Conservation (phyloP, 1,284 basidiomycete genomes). For the Leccinum pachyderme region DNA sequence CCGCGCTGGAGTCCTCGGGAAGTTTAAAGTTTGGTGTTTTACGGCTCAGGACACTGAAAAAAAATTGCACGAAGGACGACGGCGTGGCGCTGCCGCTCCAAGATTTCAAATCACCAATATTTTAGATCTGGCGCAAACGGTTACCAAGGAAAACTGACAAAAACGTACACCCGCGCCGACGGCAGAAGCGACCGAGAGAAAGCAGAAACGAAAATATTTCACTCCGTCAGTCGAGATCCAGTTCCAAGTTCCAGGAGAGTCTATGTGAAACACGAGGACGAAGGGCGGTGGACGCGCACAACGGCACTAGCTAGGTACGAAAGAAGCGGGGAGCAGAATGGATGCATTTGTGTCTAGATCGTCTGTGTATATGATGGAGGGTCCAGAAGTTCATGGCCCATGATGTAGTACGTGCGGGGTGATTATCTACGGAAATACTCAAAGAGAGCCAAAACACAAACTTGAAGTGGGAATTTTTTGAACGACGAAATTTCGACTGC, state of each 20-base stretch:
- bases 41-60: background rate
- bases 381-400: background rate
- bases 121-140: background rate
- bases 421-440: conserved; percentile 18
- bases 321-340: background rate
- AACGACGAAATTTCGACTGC: conserved; percentile 9
- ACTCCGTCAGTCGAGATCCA: background rate
- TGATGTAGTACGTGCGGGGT: conserved; percentile 15
- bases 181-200: background rate
- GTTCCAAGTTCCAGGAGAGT: background rate
- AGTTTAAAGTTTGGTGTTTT: background rate
- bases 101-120: background rate
- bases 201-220: background rate
- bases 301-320: background rate
- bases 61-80: background rate
- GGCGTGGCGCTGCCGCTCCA: background rate
- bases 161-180: background rate
- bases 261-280: background rate
- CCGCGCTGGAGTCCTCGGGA: background rate
- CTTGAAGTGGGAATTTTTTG: background rate
- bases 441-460: conserved; percentile 1
- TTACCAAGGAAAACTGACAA: background rate
- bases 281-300: background rate
- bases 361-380: conserved; percentile 1
- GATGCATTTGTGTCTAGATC: conserved; percentile 13